These are phyloP conservation scores for Neonectria faginata DNA, from an alignment of 2,329 filamentous ascomycete species.

Conservation along the genomic window DNA sequence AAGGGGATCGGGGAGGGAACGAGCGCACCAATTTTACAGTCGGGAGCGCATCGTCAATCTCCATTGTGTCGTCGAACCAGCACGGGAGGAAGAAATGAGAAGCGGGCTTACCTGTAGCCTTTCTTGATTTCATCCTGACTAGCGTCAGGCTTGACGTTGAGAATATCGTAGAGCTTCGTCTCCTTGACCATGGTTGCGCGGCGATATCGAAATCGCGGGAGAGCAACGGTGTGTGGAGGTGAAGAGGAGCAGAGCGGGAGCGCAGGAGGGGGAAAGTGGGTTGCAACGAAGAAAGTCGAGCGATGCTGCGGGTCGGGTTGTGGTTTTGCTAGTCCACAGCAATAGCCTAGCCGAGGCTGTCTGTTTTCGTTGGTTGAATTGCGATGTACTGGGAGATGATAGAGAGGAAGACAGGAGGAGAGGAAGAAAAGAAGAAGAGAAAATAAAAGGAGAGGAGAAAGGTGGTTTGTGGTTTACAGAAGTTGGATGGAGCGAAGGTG, in stretches of 20 bases:
- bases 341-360: constrained; percentile 17
- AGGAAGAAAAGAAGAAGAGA: constrained; percentile 17
- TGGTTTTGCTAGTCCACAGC: constrained; percentile 11
- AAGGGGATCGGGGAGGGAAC: not conserved
- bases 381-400: constrained; percentile 15
- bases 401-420: constrained; percentile 19
- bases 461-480: constrained; percentile 38
- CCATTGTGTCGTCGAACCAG: constrained; percentile 5
- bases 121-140: constrained; percentile 97
- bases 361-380: constrained; percentile 14
- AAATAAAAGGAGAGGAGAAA: constrained; percentile 27
- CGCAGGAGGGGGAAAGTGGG: constrained; percentile 4
- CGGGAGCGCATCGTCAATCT: constrained; percentile 7
- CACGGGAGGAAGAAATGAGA: constrained; percentile 11
- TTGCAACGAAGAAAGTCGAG: constrained; percentile 12
- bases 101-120: constrained; percentile 78
- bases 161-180: constrained; percentile 92
- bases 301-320: constrained; percentile 4
- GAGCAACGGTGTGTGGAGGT: constrained; percentile 20
- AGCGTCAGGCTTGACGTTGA: constrained; percentile 82
- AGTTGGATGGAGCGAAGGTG: constrained; percentile 36
- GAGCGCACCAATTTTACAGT: constrained; percentile 8
- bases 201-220: constrained; percentile 16
- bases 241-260: not conserved
- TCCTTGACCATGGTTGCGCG: constrained; percentile 84